Base-by-base conservation (phyloP, 768 basidiomycete genomes). In the Rhodotorula taiwanensis region DNA sequence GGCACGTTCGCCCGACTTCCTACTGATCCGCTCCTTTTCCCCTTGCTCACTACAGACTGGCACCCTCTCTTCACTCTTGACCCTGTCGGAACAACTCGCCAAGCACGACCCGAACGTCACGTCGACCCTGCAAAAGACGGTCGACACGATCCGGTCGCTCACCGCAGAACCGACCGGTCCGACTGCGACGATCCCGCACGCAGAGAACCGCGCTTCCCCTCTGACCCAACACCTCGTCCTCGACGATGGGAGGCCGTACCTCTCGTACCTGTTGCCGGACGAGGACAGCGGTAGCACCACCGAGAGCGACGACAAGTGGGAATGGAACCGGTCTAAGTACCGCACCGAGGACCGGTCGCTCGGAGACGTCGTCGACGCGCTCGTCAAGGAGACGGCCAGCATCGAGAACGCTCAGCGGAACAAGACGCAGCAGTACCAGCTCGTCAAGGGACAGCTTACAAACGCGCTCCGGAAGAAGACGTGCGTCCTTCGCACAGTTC, bases 401-500 rank as follows among this genome's bases (percentile, higher is more conserved):
- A 91, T 98, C 66, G 95, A 99, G 76, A 88, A 87, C 73, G 84
- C 88, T 43, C 88, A 95, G 83, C 94, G 94, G 79, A 79, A 84
- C 45, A 97, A 95, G 77, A 78, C 91, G 44, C 88, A 86, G 71
- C 86, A 84, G 73, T 99, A 99, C 77, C 93, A 92, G 74, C 78
- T 94, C 18, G 87, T 90, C 52, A 99, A 99, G 76, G 94, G 94
- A 0, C 86, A 88, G 51, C 79, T 98, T 54, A 83, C 85, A 6
- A 87, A 90, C 73, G 85, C 98, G 81, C 89, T 94, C 74, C 84
- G 95, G 70, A 98, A 91, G 84, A 87, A 88, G 80, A 84, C 83
- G 93, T 94, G 74, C 60, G 81, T 74, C 62, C 30, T 45, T 16
- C 15, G 1, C 14, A n/a, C 23, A 13, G 7, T 3, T 7, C 1